Base-by-base conservation (phyloP, 257 asterid species). In the Gentiana straminea region DNA sequence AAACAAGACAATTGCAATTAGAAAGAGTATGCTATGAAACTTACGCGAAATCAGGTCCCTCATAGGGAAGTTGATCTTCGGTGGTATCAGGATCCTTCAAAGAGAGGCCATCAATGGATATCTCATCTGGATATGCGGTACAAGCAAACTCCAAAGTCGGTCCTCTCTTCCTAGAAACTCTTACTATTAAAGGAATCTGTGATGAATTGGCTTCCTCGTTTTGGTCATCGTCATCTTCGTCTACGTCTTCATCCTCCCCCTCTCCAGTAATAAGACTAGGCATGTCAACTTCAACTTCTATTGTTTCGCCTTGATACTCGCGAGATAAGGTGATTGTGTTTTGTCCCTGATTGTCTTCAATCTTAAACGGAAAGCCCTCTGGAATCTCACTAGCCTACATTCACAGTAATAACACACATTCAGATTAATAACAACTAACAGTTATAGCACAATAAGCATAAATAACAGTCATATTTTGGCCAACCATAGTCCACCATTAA, bases 31-130 rank as follows among this genome's bases (percentile, higher is more conserved):
- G 13, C 32, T 58, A 4, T 4, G 32, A 37, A 8, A 75, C 95
- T 74, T 55, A 88, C 97, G 58, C 13, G 62, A 88, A 92, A 33
- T 81, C 89, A 1, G 97, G 99, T 56, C 99, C 99, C 63, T 88
- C 97, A 45, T 88, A 92, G 32, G 94, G 82, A 36, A 84, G 74
- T 60, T 81, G 76, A 58, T 88, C 95, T 59, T 88, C 97, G 0
- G 76, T 32, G 56, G 3, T 38, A 9, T 77, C 59, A 2, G 89
- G 76, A 48, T 81, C 78, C 75, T 77, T 88, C 54, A 88, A 58
- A 7, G 84, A 59, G 63, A 91, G 60, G 71, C 70, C 81, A 51
- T 84, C 94, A 3, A 91, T 81, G 0, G 71, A 47, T 37, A 87
- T 67, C 58, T 87, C 95, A 73, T 84, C 94, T 3, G 95, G 74